A percentile compares a stretch with the other conserved stretches of the same genome.
These are phyloP conservation scores for Aureobasidium vineae DNA, from an alignment of 2,329 filamentous ascomycete species.

Conservation along the genomic window DNA sequence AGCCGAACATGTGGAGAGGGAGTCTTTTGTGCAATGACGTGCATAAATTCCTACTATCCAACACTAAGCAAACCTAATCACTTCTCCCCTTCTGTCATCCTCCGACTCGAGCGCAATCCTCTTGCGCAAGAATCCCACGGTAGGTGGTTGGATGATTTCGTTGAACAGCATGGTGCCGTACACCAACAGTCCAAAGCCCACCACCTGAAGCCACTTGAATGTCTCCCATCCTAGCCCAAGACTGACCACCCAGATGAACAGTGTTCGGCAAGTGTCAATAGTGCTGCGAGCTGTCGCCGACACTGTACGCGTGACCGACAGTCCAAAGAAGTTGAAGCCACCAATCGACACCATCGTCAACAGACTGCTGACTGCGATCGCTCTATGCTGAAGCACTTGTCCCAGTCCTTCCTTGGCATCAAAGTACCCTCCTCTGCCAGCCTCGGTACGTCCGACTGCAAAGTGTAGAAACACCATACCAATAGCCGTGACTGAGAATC, in stretches of 20 bases:
- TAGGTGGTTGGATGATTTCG: constrained; percentile 47
- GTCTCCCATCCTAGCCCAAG: constrained; percentile 92
- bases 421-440: constrained; percentile 78
- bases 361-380: constrained; percentile 73
- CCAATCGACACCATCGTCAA: constrained; percentile 98
- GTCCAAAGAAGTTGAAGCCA: constrained; percentile 97
- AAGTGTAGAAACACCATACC: constrained; percentile 80
- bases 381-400: constrained; percentile 69
- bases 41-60: background rate
- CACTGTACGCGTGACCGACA: constrained; percentile 85
- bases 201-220: constrained; percentile 95
- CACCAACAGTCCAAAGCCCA: constrained; percentile 83
- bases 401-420: constrained; percentile 83
- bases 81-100: constrained; percentile 2
- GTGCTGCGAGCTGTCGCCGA: constrained; percentile 92
- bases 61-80: background rate
- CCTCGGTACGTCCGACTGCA: constrained; percentile 69
- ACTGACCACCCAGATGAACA: constrained; percentile 98
- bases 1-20: background rate
- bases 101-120: constrained; percentile 15
- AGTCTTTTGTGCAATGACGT: constrained; percentile 19
- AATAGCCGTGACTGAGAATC: constrained; percentile 73
- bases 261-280: constrained; percentile 93
- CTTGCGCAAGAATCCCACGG: constrained; percentile 21
- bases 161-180: constrained; percentile 98